Base-by-base conservation (phyloP, 306 rosid genomes). In the Citrullus colocynthis region DNA sequence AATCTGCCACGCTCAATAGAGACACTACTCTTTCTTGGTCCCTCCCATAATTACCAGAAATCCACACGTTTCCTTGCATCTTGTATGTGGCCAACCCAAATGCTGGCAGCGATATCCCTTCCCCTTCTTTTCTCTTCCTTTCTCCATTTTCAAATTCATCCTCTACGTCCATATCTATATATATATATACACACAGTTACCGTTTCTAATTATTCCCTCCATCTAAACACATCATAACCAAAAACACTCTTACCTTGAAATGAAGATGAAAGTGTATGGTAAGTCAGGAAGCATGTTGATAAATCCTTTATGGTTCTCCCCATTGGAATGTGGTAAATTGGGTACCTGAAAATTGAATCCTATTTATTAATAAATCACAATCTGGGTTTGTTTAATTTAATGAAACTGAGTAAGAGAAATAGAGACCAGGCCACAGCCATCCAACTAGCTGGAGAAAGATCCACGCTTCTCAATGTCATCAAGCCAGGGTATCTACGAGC, bases 401-500 rank as follows among this genome's bases (percentile, higher is more conserved):
- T 57, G 5, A 2, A 48, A 48, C 3, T 12, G 14, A 48, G 20
- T 74, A 73, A 80, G 64, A 48, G 74, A 79, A 82, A 65, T 44
- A 78, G 85, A 95, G 85, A 95, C 99, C 99, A 95, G 24, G 97
- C 85, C 80, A 95, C 90, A 12, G 97, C 92, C 97, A 95, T 90
- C 99, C 99, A 95, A 84, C 96, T 95, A 77, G 98, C 97, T 39
- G 98, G 98, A 6, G 97, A 95, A 70, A 95, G 93, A 87, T 95
- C 99, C 34, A 95, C 99, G 21, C 99, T 95, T 80, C 93, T 92
- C 75, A 95, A 85, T 80, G 99, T 87, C 93, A 82, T 86, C 90
- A 95, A 87, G 39, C 93, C 97, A 6, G 97, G 96, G 88, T 78
- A 88, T 85, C 96, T 87, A 79, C 87, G 91, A 80, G 92, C 88